These are phyloP conservation scores for Metschnikowia dekortorum DNA, from an alignment of 805 yeast species.

Conservation along the genomic window DNA sequence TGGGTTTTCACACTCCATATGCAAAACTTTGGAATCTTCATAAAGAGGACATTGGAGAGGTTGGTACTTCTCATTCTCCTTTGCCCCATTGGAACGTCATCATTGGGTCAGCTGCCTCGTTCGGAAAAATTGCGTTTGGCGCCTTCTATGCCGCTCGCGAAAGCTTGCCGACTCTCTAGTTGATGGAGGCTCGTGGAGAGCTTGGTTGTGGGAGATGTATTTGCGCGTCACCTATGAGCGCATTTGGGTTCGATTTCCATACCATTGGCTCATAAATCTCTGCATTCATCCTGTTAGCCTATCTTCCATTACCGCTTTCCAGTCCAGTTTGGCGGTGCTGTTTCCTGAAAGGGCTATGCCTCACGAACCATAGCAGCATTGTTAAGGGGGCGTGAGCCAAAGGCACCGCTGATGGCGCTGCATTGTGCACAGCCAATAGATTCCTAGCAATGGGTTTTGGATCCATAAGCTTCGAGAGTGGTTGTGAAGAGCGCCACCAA, in stretches of 20 bases:
- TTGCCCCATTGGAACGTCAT: too few relatives aligned
- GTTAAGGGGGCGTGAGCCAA: not conserved
- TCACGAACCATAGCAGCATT: slow-evolving; percentile 1
- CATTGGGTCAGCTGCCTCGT: too few relatives aligned
- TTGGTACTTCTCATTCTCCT: too few relatives aligned
- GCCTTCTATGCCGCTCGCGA: not conserved
- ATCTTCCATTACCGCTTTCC: slow-evolving; percentile 34
- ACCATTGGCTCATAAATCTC: slow-evolving; percentile 33
- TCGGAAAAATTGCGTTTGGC: not conserved
- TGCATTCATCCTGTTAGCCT: slow-evolving; percentile 32
- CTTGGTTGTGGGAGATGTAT: not conserved
- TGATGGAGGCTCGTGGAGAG: not conserved
- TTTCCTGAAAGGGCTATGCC: not conserved
- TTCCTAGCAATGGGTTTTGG: too few relatives aligned
- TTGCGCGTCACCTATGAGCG: slow-evolving; percentile 18
- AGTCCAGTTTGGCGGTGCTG: slow-evolving; percentile 12
- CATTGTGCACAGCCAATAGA: slow-evolving; percentile 1
- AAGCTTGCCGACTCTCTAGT: not conserved
- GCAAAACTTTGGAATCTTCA: too few relatives aligned
- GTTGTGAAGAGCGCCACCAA: too few relatives aligned
- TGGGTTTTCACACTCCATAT: too few relatives aligned
- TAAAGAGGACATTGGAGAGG: too few relatives aligned
- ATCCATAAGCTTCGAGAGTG: too few relatives aligned
- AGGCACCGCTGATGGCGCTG: not conserved
- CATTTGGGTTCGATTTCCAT: slow-evolving; percentile 28